phyloP scores from a whole-genome alignment of 2,329 filamentous ascomycete species.

The Ascochyta rabiei region DNA sequence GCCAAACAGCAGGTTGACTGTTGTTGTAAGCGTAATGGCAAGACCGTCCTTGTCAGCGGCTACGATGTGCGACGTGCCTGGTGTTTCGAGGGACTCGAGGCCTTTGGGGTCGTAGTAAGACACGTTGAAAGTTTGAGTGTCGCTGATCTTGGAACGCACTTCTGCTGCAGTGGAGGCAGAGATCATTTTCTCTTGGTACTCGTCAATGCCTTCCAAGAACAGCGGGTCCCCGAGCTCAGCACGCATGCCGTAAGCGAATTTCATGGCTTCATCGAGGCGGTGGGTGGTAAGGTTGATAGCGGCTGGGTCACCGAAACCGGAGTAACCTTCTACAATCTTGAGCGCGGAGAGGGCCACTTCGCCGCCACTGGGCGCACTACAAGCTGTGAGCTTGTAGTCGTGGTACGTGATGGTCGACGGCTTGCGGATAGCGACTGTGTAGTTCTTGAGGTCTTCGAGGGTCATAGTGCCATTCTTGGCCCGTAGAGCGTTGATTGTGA shows the following conservation, averaged over 20 bases:
- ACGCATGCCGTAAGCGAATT: constrained; percentile 82
- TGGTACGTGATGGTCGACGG: constrained; percentile 62
- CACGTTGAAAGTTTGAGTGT: constrained; percentile 72
- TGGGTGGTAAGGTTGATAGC: constrained; percentile 74
- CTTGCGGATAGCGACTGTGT: constrained; percentile 69
- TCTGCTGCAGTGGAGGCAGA: constrained; percentile 62
- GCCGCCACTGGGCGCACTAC: constrained; percentile 79
- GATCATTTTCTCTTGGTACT: constrained; percentile 72
- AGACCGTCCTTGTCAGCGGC: constrained; percentile 75
- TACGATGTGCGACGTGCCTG: constrained; percentile 76
- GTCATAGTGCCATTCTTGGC: constrained; percentile 83
- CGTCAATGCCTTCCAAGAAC: constrained; percentile 68
- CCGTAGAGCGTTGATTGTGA: constrained; percentile 73
- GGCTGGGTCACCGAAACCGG: constrained; percentile 63
- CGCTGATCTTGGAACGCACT: constrained; percentile 72
- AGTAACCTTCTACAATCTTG: constrained; percentile 82
- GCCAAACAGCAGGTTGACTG: constrained; percentile 86
- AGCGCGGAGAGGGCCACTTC: constrained; percentile 75
- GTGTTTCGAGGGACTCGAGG: constrained; percentile 70
- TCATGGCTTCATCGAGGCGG: constrained; percentile 83
- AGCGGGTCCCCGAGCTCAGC: constrained; percentile 81
- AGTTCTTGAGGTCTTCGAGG: constrained; percentile 75
- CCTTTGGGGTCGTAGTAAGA: constrained; percentile 74
- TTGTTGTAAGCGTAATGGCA: constrained; percentile 82
- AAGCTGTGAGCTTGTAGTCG: constrained; percentile 71